These are phyloP conservation scores for Uronychia binucleata DNA, from an alignment of 73 alveolate species.

Conservation along the genomic window DNA sequence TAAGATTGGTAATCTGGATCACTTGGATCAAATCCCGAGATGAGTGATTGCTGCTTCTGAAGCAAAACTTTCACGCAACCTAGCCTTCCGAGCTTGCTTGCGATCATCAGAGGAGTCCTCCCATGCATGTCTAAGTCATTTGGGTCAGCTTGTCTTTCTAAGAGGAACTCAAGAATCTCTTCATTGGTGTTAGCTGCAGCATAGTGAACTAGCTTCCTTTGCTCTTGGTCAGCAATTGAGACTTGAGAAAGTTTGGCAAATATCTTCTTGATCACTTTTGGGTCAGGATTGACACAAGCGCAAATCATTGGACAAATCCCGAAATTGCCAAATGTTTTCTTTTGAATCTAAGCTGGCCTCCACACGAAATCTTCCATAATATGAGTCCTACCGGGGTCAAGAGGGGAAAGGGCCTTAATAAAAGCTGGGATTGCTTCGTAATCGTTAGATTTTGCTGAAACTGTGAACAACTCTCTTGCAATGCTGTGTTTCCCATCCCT, in stretches of 20 bases:
- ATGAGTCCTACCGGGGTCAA: no score
- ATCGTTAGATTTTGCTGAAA: slow-evolving; percentile 32
- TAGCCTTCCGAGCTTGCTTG: slow-evolving; percentile 75
- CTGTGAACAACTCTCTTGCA: background rate
- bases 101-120: slow-evolving; percentile 80
- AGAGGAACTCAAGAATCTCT: slow-evolving; percentile 72
- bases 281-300: slow-evolving; percentile 87
- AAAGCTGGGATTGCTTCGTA: background rate
- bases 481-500: background rate
- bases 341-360: slow-evolving; percentile 44
- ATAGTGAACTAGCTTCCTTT: slow-evolving; percentile 84
- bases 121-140: slow-evolving; percentile 75
- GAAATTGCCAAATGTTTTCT: slow-evolving; percentile 72
- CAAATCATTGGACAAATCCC: slow-evolving; percentile 85
- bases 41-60: slow-evolving; percentile 58
- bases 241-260: slow-evolving; percentile 66
- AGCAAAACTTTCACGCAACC: slow-evolving; percentile 68
- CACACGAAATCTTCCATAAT: background rate
- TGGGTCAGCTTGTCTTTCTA: slow-evolving; percentile 53
- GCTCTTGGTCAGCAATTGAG: slow-evolving; percentile 66
- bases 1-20: slow-evolving; percentile 57
- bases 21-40: slow-evolving; percentile 37
- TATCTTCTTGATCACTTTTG: slow-evolving; percentile 61
- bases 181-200: slow-evolving; percentile 84
- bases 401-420: background rate